These are phyloP conservation scores for Pseudogymnoascus destructans DNA, from an alignment of 2,329 filamentous ascomycete species.

Conservation along the genomic window DNA sequence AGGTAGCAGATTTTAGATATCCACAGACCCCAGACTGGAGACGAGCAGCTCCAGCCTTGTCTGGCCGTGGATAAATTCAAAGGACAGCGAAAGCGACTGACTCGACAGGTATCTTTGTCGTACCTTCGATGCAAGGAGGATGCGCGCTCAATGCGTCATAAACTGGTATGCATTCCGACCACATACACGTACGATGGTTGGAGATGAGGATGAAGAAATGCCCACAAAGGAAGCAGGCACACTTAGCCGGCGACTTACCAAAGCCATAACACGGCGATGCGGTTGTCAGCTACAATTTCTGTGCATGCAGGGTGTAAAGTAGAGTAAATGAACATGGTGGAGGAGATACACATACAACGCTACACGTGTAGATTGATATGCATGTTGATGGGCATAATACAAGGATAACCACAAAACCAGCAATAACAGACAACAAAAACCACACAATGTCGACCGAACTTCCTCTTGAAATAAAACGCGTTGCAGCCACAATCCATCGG, in stretches of 20 bases:
- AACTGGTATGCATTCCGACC: not conserved
- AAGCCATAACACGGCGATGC: not conserved
- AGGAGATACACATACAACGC: not conserved
- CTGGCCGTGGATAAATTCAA: not conserved
- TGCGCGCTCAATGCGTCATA: conserved; percentile 5
- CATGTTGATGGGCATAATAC: not conserved
- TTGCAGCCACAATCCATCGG: not conserved
- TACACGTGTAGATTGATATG: not conserved
- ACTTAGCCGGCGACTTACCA: not conserved
- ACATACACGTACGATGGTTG: not conserved
- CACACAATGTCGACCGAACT: conserved; percentile 1
- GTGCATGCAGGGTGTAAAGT: conserved; percentile 1
- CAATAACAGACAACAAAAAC: not conserved
- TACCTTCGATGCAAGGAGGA: not conserved
- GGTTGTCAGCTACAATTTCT: not conserved
- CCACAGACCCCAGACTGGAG: not conserved
- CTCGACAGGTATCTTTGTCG: not conserved
- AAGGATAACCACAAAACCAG: not conserved
- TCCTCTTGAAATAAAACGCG: not conserved
- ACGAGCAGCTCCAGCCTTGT: not conserved
- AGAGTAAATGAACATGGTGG: not conserved
- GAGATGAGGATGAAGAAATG: not conserved
- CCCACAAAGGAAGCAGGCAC: not conserved
- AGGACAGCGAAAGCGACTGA: not conserved
- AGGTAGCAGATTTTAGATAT: not conserved